phyloP scores from a whole-genome alignment of 2,329 filamentous ascomycete species.

The Nemania sp. region DNA sequence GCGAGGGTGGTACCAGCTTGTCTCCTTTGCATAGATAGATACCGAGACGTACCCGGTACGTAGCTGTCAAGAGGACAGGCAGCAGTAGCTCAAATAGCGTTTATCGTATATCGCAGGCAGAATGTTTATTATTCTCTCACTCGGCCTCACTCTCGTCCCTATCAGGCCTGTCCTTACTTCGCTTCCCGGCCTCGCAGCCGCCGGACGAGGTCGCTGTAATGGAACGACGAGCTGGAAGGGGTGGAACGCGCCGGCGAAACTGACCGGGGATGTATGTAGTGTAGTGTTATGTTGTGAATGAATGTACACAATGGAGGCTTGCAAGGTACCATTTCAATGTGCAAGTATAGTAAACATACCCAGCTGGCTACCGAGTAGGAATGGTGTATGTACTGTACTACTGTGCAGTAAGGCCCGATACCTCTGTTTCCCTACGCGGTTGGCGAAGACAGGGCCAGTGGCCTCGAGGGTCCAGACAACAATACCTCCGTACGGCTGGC shows the following conservation, averaged over 20 bases:
- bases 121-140: constrained; percentile 17
- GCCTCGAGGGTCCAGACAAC: constrained; percentile 15
- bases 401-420: neutral
- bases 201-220: constrained; percentile 14
- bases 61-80: neutral
- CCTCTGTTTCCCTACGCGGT: neutral
- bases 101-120: no score
- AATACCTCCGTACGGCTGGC: constrained; percentile 23
- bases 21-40: constrained; percentile 20
- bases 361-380: neutral
- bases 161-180: constrained; percentile 11
- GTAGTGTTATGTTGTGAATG: no score
- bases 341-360: neutral
- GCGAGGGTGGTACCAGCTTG: constrained; percentile 21
- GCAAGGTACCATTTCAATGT: neutral
- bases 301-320: no score
- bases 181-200: constrained; percentile 26
- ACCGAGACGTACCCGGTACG: neutral
- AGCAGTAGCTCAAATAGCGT: neutral
- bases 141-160: constrained; percentile 26
- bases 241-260: constrained; percentile 19
- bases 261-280: constrained; percentile 6
- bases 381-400: neutral
- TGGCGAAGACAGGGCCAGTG: neutral
- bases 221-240: constrained; percentile 20